A percentile compares a stretch with the other conserved stretches of the same genome.
Conservation (phyloP, 495 filamentous ascomycete species). For the Penicillium macrosclerotiorum region DNA sequence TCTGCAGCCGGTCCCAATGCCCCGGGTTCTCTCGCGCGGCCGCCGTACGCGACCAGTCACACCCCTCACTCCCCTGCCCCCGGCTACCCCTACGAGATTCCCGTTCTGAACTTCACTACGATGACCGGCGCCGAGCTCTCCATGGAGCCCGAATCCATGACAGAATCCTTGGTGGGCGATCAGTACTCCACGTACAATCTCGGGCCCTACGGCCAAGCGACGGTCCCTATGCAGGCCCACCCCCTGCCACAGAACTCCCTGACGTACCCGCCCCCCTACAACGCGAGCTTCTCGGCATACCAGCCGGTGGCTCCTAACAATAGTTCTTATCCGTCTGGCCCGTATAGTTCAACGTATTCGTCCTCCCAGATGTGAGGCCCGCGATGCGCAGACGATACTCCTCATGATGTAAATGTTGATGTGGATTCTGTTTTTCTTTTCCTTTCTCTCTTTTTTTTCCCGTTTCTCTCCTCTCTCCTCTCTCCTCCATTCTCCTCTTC, state of each 20-base stretch:
- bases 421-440: too few relatives aligned
- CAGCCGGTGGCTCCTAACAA: slow-evolving; percentile 17
- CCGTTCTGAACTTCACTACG: slow-evolving; percentile 18
- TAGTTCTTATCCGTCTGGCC: slow-evolving; percentile 12
- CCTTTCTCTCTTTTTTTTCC: too few relatives aligned
- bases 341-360: slow-evolving; percentile 20
- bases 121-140: slow-evolving; percentile 30
- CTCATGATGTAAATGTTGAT: too few relatives aligned
- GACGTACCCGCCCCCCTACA: slow-evolving; percentile 41
- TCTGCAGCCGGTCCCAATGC: not conserved
- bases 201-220: slow-evolving; percentile 11
- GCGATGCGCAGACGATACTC: too few relatives aligned
- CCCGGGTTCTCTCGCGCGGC: slow-evolving; percentile 9
- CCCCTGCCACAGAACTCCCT: slow-evolving; percentile 36
- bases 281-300: slow-evolving; percentile 14
- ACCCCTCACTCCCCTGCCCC: slow-evolving; percentile 8
- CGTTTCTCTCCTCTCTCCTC: not conserved
- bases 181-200: slow-evolving; percentile 12
- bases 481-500: not conserved
- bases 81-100: slow-evolving; percentile 12
- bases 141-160: slow-evolving; percentile 30
- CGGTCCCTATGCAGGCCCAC: slow-evolving; percentile 17
- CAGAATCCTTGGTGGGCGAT: slow-evolving; percentile 11
- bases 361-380: slow-evolving; percentile 28
- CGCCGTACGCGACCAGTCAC: slow-evolving; percentile 21